A percentile compares a stretch with the other conserved stretches of the same genome.
Conservation (phyloP, 2,329 filamentous ascomycete species). For the Tricladium varicosporioides region DNA sequence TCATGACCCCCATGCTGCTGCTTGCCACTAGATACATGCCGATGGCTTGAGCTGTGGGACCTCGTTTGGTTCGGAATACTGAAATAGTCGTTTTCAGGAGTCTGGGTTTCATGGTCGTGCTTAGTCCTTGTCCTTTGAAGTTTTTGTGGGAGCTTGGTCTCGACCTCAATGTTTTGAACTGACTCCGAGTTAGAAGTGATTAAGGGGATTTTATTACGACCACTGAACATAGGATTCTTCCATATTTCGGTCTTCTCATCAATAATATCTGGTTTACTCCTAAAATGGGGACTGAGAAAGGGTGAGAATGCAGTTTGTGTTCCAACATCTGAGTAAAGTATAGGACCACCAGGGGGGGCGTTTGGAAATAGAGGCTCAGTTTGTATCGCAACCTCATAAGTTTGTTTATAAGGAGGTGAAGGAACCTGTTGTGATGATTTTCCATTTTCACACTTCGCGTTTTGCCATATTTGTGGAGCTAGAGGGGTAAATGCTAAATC, state of each 20-base stretch:
- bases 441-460: neutral
- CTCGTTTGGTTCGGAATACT: neutral
- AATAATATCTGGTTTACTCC: too few relatives aligned
- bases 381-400: neutral
- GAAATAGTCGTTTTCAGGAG: neutral
- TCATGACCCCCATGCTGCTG: too few relatives aligned
- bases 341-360: neutral
- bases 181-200: too few relatives aligned
- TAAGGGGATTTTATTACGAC: too few relatives aligned
- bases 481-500: neutral
- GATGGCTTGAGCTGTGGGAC: too few relatives aligned
- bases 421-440: neutral
- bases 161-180: neutral
- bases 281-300: too few relatives aligned
- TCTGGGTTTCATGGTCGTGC: neutral
- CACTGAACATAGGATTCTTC: too few relatives aligned
- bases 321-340: constrained; percentile 3
- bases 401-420: neutral
- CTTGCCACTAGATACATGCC: too few relatives aligned
- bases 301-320: constrained; percentile 6
- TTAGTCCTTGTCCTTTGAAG: neutral
- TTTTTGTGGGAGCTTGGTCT: neutral
- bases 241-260: too few relatives aligned
- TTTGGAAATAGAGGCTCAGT: neutral
- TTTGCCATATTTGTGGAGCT: neutral